A percentile compares a stretch with the other conserved stretches of the same genome.
These are phyloP conservation scores for Coniochaeta sp. DNA, from an alignment of 2,329 filamentous ascomycete genomes.

Conservation along the genomic window DNA sequence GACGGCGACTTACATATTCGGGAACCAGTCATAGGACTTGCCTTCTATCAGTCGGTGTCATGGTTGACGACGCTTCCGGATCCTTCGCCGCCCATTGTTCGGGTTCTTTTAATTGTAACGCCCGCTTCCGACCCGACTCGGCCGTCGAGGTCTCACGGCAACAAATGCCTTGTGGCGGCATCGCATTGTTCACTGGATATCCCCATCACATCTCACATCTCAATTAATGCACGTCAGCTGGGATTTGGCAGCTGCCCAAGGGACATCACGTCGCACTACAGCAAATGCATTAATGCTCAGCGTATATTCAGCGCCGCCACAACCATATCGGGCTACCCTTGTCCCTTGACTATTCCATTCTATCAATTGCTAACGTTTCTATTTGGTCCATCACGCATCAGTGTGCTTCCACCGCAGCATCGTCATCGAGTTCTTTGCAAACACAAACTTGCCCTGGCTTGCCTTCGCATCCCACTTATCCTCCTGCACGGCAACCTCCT, in stretches of 20 bases:
- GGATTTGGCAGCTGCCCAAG: not conserved
- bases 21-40: not conserved
- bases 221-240: not conserved
- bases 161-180: not conserved
- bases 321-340: not conserved
- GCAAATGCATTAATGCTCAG: too few species aligned
- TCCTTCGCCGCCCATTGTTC: not conserved
- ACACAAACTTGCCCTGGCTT: conserved; percentile 41
- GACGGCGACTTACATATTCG: not conserved
- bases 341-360: not conserved
- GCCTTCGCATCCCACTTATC: conserved; percentile 57
- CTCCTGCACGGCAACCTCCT: conserved; percentile 44
- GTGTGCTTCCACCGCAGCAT: conserved; percentile 42
- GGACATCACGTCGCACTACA: not conserved
- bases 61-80: too few species aligned
- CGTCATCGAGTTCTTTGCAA: conserved; percentile 64
- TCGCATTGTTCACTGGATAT: not conserved
- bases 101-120: not conserved
- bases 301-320: not conserved
- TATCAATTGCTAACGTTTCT: not conserved
- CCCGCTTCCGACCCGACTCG: not conserved
- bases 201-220: not conserved
- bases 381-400: not conserved
- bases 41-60: not conserved
- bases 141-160: not conserved